phyloP scores from a whole-genome alignment of 1,284 basidiomycete species.

The Vanrija humicola region DNA sequence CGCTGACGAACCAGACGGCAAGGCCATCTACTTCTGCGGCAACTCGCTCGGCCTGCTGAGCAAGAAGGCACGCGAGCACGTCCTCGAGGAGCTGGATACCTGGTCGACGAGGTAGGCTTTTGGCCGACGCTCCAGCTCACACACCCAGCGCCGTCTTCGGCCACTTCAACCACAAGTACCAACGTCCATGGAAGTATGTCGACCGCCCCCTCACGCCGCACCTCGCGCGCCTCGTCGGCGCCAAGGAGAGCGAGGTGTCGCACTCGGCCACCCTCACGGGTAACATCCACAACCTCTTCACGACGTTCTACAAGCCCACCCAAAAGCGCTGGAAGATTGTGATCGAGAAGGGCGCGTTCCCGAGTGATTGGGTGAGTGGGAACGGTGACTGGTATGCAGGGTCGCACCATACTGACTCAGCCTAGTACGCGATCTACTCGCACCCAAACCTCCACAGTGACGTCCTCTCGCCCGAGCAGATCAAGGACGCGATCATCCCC shows the following conservation, averaged over 20 bases:
- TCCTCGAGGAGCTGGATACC: constrained; percentile 80
- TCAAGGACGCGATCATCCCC: constrained; percentile 64
- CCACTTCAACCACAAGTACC: constrained; percentile 83
- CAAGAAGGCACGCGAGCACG: constrained; percentile 64
- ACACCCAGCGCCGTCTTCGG: constrained; percentile 73
- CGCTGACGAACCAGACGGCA: constrained; percentile 29
- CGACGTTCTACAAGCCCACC: constrained; percentile 89
- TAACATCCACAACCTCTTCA: constrained; percentile 92
- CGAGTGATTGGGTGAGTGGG: constrained; percentile 78
- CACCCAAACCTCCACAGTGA: constrained; percentile 72
- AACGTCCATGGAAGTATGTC: constrained; percentile 77
- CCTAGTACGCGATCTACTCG: constrained; percentile 88
- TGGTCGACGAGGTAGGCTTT: constrained; percentile 71
- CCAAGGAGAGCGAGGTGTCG: constrained; percentile 80
- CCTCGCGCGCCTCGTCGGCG: constrained; percentile 82
- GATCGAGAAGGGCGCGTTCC: constrained; percentile 90
- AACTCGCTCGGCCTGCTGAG: constrained; percentile 88
- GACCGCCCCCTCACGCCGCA: constrained; percentile 68
- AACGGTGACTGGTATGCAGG: background rate
- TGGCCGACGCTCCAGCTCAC: background rate
- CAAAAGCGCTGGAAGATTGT: constrained; percentile 81
- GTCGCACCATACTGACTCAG: background rate
- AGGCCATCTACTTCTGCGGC: constrained; percentile 80
- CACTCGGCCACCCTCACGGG: constrained; percentile 91
- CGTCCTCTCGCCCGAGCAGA: constrained; percentile 61